Evolutionary conservation across 2,329 filamentous ascomycete genomes (phyloP), one percentile per base, ranked within the genome.

Genomic region (Colletotrichum limetticola): DNA sequence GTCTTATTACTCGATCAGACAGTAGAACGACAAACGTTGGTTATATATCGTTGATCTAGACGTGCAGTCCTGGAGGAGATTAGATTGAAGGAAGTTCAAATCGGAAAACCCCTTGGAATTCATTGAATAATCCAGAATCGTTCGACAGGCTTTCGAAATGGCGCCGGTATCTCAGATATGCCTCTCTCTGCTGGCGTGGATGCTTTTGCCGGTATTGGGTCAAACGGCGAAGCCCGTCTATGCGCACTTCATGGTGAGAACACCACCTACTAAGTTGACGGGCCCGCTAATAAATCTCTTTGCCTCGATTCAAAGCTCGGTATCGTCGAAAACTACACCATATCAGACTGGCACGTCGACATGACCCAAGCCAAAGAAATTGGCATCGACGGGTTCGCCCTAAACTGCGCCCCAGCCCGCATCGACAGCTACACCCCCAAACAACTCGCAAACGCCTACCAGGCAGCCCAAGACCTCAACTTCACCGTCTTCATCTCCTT

Each of bases 401-500:
- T 49, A 5, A 49, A 49, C 19, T 49, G 42, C 19, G 42, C 42
- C 4, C 42, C 19, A 49, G 42, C 42, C 42, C 42, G 42, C 42
- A 22, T 49, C 19, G 42, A 49, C 7, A 49, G 8, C 42, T 49
- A 49, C 42, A 49, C 42, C 42, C 42, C 42, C 16, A 49, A 49
- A 49, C 42, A 49, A 3, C 42, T 49, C 19, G 42, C 42, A 49
- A 49, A 49, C 42, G 42, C 42, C 19, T 49, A 49, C 42, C 42
- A 22, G n/a, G 74, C 76, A 22, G 76, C 74, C 4, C 37, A 60
- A 19, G 71, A 76, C 37, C 42, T 75, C 12, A 71, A 68, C 49
- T 77, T 76, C 59, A 75, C 74, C 32, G 71, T 77, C 59, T 77
- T 77, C 66, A 75, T 77, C 66, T 77, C 76, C 1, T 77, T 76